Evolutionary conservation across 2,329 filamentous ascomycete species (phyloP), one percentile per base, ranked within the genome.

Genomic region (Endothia cerciana): DNA sequence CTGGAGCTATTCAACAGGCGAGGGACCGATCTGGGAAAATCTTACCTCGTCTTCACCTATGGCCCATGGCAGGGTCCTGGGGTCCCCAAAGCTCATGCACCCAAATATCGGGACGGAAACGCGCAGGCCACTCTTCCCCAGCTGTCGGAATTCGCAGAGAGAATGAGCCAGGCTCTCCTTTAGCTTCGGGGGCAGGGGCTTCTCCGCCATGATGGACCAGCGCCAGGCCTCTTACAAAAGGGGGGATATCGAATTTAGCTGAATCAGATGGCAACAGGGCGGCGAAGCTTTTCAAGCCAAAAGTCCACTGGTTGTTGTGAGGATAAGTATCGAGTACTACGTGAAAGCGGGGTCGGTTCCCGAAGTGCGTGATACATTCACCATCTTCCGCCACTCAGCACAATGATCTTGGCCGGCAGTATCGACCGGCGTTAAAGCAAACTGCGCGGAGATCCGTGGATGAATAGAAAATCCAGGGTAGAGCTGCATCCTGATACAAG

Each of bases 101-200:
- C 89, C 89, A 47, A 91, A 79, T 64, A 91, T 87, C 49, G 89
- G 85, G 60, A 85, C 82, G 0, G 87, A 90, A 53, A 90, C 80
- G 62, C 83, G 83, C 17, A 91, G 83, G 40, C 89, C 88, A 60
- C 82, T 86, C 67, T 82, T 85, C 41, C 89, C 88, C 11, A 91
- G 79, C 63, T 81, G 78, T n/a, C 79, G 79, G 62, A 74, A 71
- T 72, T 80, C 78, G 71, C 81, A 76, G 45, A 71, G 72, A 43
- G 73, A 69, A 36, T 77, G 71, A 22, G 71, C 73, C 7, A 81
- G 60, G 33, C 67, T 65, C 65, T 65, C 58, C 38, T 65, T 60
- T 55, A 65, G 58, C 38, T 56, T 62, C 8, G 67, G 62, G 4
- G 65, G 59, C 25, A 63, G 10, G 4, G 36, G 7, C 2, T 19